These are phyloP conservation scores for Cryptococcus depauperatus DNA, from an alignment of 1,284 basidiomycete species.

Conservation along the genomic window DNA sequence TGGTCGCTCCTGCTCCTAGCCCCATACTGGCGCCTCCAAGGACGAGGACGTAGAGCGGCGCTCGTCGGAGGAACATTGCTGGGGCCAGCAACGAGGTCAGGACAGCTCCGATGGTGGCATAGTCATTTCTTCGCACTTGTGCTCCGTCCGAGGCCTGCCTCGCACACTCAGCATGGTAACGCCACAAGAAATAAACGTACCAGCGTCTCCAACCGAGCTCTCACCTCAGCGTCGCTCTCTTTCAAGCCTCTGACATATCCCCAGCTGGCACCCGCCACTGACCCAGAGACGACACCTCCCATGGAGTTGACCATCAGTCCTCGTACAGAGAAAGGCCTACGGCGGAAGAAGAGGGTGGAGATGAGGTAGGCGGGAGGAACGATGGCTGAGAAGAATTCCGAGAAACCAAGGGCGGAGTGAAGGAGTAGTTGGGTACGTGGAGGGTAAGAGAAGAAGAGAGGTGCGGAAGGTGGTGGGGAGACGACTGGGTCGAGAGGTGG, in stretches of 20 bases:
- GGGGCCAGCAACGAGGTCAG: slow-evolving; percentile 36
- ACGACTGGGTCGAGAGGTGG: neutral
- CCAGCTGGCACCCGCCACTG: slow-evolving; percentile 18
- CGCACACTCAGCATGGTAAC: neutral
- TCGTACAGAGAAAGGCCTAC: slow-evolving; percentile 28
- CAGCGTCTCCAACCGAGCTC: slow-evolving; percentile 26
- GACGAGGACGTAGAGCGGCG: slow-evolving; percentile 27
- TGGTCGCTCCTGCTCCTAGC: slow-evolving; percentile 34
- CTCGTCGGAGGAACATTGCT: slow-evolving; percentile 37
- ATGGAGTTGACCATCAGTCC: slow-evolving; percentile 24
- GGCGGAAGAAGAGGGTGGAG: slow-evolving; percentile 19
- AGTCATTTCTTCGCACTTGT: slow-evolving; percentile 41
- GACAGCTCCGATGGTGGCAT: slow-evolving; percentile 38
- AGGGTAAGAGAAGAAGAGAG: slow-evolving; percentile 20
- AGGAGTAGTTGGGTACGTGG: slow-evolving; percentile 27
- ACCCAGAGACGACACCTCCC: slow-evolving; percentile 17
- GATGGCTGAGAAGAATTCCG: slow-evolving; percentile 34
- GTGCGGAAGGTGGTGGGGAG: slow-evolving; percentile 18
- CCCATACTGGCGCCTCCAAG: slow-evolving; percentile 40
- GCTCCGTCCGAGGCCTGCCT: slow-evolving; percentile 23
- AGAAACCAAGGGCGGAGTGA: slow-evolving; percentile 30
- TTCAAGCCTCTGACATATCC: slow-evolving; percentile 23
- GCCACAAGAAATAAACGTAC: slow-evolving; percentile 23
- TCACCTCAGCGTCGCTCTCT: slow-evolving; percentile 25
- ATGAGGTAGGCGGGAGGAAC: slow-evolving; percentile 37